These are phyloP conservation scores for Ophiostoma piceae DNA, from an alignment of 2,329 filamentous ascomycete genomes.

Conservation along the genomic window DNA sequence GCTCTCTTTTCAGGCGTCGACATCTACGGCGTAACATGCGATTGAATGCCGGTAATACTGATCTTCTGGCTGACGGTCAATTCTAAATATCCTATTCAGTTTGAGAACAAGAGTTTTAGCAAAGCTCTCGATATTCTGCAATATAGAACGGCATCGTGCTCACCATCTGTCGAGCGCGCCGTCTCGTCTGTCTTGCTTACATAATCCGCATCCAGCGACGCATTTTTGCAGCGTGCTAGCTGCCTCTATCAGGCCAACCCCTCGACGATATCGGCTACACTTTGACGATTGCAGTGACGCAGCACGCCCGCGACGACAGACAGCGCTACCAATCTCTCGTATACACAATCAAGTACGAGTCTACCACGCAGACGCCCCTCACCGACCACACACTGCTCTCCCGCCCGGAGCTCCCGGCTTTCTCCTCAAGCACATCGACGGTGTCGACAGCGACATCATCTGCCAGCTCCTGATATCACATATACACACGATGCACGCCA, in stretches of 20 bases:
- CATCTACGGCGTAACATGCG: neutral
- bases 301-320: neutral
- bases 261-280: neutral
- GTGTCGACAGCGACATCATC: neutral
- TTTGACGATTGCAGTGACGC: neutral
- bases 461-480: neutral
- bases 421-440: neutral
- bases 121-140: too few species aligned
- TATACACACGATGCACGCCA: conserved; percentile 44
- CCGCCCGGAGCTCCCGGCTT: neutral
- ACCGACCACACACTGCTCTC: neutral
- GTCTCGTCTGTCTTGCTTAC: neutral
- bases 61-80: too few species aligned
- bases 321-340: neutral
- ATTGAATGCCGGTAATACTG: neutral
- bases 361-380: neutral
- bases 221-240: neutral
- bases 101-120: too few species aligned
- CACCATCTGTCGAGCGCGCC: neutral
- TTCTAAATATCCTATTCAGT: too few species aligned
- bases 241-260: neutral
- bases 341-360: neutral
- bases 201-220: neutral
- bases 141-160: too few species aligned
- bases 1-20: neutral